Evolutionary conservation across 306 rosid species (phyloP), one percentile per base, ranked within the genome.

Genomic region (Begonia peltatifolia): DNA sequence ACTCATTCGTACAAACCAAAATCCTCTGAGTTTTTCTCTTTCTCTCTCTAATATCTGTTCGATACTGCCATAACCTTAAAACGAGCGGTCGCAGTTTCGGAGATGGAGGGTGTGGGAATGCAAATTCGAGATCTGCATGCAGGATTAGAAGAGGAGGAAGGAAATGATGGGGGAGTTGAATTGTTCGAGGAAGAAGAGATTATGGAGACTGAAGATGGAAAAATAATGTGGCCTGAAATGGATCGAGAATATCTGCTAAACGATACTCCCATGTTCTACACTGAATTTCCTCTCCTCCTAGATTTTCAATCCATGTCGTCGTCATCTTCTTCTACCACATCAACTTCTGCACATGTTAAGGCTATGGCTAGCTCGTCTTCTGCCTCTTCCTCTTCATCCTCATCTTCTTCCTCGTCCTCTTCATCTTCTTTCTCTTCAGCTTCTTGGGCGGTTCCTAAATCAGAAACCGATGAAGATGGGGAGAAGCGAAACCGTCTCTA

Each of bases 281-380:
- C 61, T 0, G 94, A 83, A 22, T 90, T 90, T 60, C 99, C 92
- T 49, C 54, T 92, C 30, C 70, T 86, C 6, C 88, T 88, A 14
- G 88, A 79, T 66, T 90, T 86, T 41, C 75, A 95, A 25, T 90
- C 95, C 95, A 79, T 90, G 99, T 86, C 95, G 0, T 86, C 99
- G 0, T 81, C 99, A 2, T 85, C 95, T 0, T 52, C 64, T 0
- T 60, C 64, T 0, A 41, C 65, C 0, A 51, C 57, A 0, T 60
- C 57, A 0, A 25, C 65, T 1, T 78, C 92, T 0, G 73, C 79
- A 9, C 81, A 74, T 0, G 66, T 61, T 0, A 79, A 87, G 60
- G 54, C 76, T n/a, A 43, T 61, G 4, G 57, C 81, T 30, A 30
- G 38, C 38, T 4, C 38, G 8, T 30, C 38, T 9, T 55, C 79